Percentiles rank a stretch among this genome's conserved stretches.
Evolutionary conservation across 2,329 filamentous ascomycete species (phyloP).

Genomic region (Cytospora piceicola): DNA sequence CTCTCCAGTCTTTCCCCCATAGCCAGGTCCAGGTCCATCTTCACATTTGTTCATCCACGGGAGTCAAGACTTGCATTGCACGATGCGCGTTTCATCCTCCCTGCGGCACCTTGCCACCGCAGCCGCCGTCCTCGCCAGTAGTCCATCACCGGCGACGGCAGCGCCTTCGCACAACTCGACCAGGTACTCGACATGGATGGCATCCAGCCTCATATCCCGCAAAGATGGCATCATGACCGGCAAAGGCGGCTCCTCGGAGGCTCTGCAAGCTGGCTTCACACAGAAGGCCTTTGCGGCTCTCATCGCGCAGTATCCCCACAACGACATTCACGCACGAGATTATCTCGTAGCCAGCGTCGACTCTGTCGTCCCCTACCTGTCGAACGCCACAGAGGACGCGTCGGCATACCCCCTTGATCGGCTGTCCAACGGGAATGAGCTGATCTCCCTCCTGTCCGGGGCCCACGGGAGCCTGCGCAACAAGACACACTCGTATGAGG

Average conservation of each 20-base stretch:
- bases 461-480: background rate
- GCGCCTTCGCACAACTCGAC: constrained; percentile 4
- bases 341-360: constrained; percentile 37
- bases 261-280: constrained; percentile 40
- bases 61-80: background rate
- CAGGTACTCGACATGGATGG: constrained; percentile 38
- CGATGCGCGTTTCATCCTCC: constrained; percentile 3
- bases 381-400: constrained; percentile 37
- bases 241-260: constrained; percentile 36
- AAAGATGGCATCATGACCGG: constrained; percentile 41
- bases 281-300: constrained; percentile 40
- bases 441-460: constrained; percentile 33
- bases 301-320: constrained; percentile 34
- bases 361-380: constrained; percentile 36
- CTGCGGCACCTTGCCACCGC: constrained; percentile 26
- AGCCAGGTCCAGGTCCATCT: background rate
- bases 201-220: constrained; percentile 40
- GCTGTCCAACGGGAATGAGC: constrained; percentile 39
- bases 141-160: constrained; percentile 21
- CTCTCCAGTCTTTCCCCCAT: background rate
- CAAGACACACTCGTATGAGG: background rate
- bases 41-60: background rate
- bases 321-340: constrained; percentile 17
- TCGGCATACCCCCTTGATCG: constrained; percentile 39
- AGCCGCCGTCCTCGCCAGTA: constrained; percentile 26